Evolutionary conservation across 768 basidiomycete genomes (phyloP).

Genomic region (Zangia roseola): DNA sequence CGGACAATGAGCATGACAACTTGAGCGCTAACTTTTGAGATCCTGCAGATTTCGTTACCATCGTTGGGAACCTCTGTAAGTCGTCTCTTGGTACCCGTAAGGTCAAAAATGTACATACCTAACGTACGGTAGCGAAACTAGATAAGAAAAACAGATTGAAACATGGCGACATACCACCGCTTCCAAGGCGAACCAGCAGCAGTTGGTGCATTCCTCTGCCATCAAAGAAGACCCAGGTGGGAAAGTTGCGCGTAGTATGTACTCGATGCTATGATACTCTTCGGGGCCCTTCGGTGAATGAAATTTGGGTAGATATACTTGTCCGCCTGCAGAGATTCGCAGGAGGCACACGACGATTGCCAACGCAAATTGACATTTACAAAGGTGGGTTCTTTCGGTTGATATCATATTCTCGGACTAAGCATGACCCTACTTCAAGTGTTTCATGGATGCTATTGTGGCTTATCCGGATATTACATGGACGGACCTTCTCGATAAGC

Average conservation of each 20-base stretch:
- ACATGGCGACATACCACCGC: background rate
- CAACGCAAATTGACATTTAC: constrained; percentile 21
- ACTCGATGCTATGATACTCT: background rate
- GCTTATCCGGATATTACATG: constrained; percentile 16
- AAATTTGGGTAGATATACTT: constrained; percentile 19
- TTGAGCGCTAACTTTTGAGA: background rate
- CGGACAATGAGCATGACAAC: background rate
- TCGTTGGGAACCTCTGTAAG: constrained; percentile 10
- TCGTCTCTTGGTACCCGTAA: background rate
- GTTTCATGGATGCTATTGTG: constrained; percentile 14
- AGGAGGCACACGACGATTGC: constrained; percentile 24
- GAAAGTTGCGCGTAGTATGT: constrained; percentile 21
- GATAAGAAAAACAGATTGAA: background rate
- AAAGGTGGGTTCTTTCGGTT: constrained; percentile 13
- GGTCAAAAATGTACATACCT: background rate
- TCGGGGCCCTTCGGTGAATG: background rate
- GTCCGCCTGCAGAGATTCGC: constrained; percentile 26
- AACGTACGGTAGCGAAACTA: constrained; percentile 4
- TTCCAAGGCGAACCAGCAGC: constrained; percentile 9
- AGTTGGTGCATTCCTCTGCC: constrained; percentile 2
- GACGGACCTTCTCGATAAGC: constrained; percentile 16
- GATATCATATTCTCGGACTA: background rate
- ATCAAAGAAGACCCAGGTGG: constrained; percentile 2
- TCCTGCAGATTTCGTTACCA: constrained; percentile 7
- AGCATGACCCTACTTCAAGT: constrained; percentile 8